Base-by-base conservation (phyloP, 1,284 basidiomycete species). In the Rhodotorula sp. region DNA sequence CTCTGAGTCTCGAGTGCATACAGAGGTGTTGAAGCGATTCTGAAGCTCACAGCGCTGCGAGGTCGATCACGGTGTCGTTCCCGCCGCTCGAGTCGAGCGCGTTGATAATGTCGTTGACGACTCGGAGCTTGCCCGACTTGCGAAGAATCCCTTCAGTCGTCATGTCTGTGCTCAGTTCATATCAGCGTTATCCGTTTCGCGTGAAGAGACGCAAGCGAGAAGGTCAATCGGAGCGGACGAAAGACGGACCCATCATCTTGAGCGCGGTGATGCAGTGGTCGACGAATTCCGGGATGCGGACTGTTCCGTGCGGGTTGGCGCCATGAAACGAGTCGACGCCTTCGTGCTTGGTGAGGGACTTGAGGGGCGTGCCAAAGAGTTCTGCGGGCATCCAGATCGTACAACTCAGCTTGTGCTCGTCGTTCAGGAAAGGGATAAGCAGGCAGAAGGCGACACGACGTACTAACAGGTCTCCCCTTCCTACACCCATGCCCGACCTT, bases 191-290 rank as follows among this genome's bases (percentile, higher is more conserved):
- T n/a, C n/a, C n/a, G n/a, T n/a, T n/a, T n/a, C n/a, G n/a, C n/a
- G n/a, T n/a, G n/a, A n/a, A n/a, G n/a, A n/a, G 10, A 29, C 2
- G 19, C n/a, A 6, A 5, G 29, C 8, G 11, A n/a, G 29, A 6
- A 10, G 20, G 30, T 29, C 3, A 17, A 32, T 7, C 52, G 6
- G 39, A 51, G 30, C n/a, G 30, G 24, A 32, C n/a, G 22, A 30
- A 4, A 48, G 27, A 52, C 66, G 36, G 8, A 69, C 71, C 71
- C 36, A 58, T 64, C 22, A 59, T 53, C 59, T 56, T 73, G 34
- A 73, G 32, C 22, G 68, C 72, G 20, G 68, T 68, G 15, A 73
- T 59, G 58, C 64, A 59, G 52, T 73, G 72, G 29, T 73, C 72
- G 36, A 73, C 20, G 32, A 73, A 71, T 11, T 70, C 66, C 19